Evolutionary conservation across 2,329 filamentous ascomycete species (phyloP).

Genomic region (Talaromyces pinophilus): DNA sequence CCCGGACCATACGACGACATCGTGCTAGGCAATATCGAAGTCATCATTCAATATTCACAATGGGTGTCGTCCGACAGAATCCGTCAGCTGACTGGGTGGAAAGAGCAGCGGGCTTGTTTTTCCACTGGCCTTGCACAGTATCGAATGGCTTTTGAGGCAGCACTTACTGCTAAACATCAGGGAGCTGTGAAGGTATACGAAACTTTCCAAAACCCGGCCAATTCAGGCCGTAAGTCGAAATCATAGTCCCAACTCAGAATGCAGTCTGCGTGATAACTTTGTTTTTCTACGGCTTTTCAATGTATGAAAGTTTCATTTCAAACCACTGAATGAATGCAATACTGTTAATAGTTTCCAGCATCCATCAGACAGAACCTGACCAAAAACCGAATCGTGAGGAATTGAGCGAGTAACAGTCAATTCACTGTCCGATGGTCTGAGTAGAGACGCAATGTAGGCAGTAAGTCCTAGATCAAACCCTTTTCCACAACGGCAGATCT

Average conservation of each 20-base stretch:
- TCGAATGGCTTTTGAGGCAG: slow-evolving; percentile 20
- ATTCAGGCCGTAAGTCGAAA: neutral
- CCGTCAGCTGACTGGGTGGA: slow-evolving; percentile 18
- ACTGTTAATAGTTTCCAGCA: neutral
- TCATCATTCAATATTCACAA: slow-evolving; percentile 17
- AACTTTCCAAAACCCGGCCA: neutral
- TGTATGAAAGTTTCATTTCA: neutral
- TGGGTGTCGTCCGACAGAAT: slow-evolving; percentile 21
- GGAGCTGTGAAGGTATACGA: slow-evolving; percentile 15
- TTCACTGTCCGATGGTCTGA: neutral
- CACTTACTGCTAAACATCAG: slow-evolving; percentile 14
- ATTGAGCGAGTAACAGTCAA: neutral
- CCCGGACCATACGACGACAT: neutral
- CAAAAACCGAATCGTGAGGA: neutral
- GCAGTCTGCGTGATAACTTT: neutral
- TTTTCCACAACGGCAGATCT: slow-evolving; percentile 12
- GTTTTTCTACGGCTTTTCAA: neutral
- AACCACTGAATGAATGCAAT: neutral
- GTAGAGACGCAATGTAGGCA: slow-evolving; percentile 15
- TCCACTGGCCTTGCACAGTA: slow-evolving; percentile 14
- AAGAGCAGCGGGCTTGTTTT: slow-evolving; percentile 18
- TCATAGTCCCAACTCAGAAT: neutral
- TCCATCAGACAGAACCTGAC: neutral
- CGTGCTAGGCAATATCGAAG: neutral
- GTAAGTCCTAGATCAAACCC: slow-evolving; percentile 17